These are phyloP conservation scores for Colletotrichum tamarilloi DNA, from an alignment of 2,329 filamentous ascomycete genomes.

Conservation along the genomic window DNA sequence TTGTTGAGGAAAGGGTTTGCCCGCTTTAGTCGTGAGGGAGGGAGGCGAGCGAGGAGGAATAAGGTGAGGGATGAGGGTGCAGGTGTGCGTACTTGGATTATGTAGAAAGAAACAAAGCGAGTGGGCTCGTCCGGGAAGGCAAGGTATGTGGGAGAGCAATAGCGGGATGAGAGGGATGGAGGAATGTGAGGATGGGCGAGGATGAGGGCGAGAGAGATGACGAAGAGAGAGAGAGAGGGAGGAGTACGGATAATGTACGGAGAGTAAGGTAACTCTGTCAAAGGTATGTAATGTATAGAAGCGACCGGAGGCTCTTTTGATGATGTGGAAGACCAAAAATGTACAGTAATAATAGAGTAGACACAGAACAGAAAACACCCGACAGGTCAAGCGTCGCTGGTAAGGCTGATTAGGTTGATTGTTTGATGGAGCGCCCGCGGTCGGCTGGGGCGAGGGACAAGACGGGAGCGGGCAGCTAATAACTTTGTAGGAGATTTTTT, in stretches of 20 bases:
- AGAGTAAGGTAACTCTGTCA: no score
- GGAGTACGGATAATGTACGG: not conserved
- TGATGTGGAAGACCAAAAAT: not conserved
- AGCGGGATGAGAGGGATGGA: slow-evolving; percentile 17
- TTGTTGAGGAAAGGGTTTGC: slow-evolving; percentile 1
- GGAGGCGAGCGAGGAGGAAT: slow-evolving; percentile 5
- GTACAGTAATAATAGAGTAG: not conserved
- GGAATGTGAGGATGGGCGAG: not conserved
- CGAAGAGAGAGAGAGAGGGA: slow-evolving; percentile 5
- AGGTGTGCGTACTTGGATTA: slow-evolving; percentile 1
- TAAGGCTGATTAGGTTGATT: slow-evolving; percentile 35
- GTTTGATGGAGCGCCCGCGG: slow-evolving; percentile 27
- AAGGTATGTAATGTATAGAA: no score
- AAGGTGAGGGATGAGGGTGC: slow-evolving; percentile 12
- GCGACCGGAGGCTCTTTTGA: no score
- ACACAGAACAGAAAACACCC: slow-evolving; percentile 1
- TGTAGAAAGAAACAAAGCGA: slow-evolving; percentile 27
- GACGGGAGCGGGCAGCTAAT: slow-evolving; percentile 35
- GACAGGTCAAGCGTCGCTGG: slow-evolving; percentile 24
- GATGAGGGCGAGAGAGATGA: slow-evolving; percentile 1
- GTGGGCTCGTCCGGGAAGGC: slow-evolving; percentile 6
- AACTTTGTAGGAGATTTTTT: slow-evolving; percentile 31
- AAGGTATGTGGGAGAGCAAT: slow-evolving; percentile 15
- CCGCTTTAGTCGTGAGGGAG: slow-evolving; percentile 13
- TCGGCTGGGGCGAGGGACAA: slow-evolving; percentile 27